These are phyloP conservation scores for Spergularia azorica DNA, from an alignment of 179 eudicot genomes.

Conservation along the genomic window DNA sequence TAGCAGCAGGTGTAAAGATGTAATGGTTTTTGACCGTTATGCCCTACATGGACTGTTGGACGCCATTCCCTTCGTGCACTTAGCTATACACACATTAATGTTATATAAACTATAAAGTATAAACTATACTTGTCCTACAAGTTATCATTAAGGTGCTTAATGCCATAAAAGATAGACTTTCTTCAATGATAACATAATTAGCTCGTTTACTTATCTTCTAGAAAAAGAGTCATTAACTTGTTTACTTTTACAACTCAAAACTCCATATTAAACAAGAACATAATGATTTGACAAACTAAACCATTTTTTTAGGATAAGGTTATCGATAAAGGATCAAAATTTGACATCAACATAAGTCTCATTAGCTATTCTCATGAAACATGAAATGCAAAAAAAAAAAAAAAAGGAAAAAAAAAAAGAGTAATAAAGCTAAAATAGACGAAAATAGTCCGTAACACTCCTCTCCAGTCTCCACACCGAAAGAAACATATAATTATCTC, in stretches of 20 bases:
- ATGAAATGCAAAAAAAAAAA: too few relatives aligned
- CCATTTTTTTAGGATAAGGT: neutral
- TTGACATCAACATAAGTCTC: neutral
- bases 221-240: slow-evolving; percentile 2
- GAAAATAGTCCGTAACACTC: too few relatives aligned
- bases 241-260: slow-evolving; percentile 4
- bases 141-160: slow-evolving; percentile 23
- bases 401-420: too few relatives aligned
- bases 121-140: slow-evolving; percentile 26
- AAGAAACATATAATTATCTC: too few relatives aligned
- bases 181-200: neutral
- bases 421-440: too few relatives aligned
- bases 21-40: slow-evolving; percentile 11
- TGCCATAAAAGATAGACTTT: slow-evolving; percentile 11
- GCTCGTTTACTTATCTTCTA: too few relatives aligned
- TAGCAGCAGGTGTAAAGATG: neutral
- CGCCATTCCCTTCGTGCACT: neutral
- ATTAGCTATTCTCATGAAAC: too few relatives aligned
- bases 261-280: neutral
- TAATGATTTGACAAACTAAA: neutral
- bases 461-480: too few relatives aligned
- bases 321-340: neutral
- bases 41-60: slow-evolving; percentile 3
- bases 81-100: slow-evolving; percentile 13
- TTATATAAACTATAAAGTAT: neutral